These are phyloP conservation scores for Galeopsis tetrahit DNA, from an alignment of 257 asterid species.

Conservation along the genomic window DNA sequence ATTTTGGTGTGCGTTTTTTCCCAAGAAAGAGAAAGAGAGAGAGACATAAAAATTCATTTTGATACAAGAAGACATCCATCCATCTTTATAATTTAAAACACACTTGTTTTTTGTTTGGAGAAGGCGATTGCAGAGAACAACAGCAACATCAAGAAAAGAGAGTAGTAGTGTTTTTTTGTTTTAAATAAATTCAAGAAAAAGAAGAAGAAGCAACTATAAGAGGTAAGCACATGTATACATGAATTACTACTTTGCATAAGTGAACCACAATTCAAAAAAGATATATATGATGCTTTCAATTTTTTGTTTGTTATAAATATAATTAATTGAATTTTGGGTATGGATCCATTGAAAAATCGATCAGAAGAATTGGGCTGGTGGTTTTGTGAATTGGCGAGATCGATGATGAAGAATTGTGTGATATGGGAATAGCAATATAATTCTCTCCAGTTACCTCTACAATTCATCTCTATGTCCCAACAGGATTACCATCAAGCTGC, in stretches of 20 bases:
- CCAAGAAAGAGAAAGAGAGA: constrained; percentile 2
- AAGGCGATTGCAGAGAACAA: constrained; percentile 79
- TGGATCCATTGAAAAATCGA: constrained; percentile 25
- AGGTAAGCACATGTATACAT: constrained; percentile 58
- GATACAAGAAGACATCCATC: constrained; percentile 40
- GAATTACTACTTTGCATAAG: constrained; percentile 37
- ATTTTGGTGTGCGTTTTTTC: constrained; percentile 34
- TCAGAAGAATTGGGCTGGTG: too few species aligned
- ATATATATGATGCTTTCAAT: constrained; percentile 52
- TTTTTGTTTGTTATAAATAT: constrained; percentile 32
- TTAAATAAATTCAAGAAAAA: not conserved
- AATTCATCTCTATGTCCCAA: constrained; percentile 77
- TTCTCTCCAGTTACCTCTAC: constrained; percentile 39
- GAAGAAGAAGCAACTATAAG: constrained; percentile 72
- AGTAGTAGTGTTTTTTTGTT: constrained; percentile 31
- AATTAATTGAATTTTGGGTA: constrained; percentile 24
- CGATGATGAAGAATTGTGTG: too few species aligned
- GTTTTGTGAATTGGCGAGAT: too few species aligned
- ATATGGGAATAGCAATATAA: constrained; percentile 61
- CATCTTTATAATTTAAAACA: constrained; percentile 33
- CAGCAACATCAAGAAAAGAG: constrained; percentile 39
- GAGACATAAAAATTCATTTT: constrained; percentile 41
- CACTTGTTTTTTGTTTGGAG: constrained; percentile 52
- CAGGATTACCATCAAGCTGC: constrained; percentile 71
- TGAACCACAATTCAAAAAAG: constrained; percentile 31